Percentiles rank a stretch among this genome's conserved stretches.
Evolutionary conservation across 1,139 yeast species (phyloP).

Genomic region (Kazachstania sp.): DNA sequence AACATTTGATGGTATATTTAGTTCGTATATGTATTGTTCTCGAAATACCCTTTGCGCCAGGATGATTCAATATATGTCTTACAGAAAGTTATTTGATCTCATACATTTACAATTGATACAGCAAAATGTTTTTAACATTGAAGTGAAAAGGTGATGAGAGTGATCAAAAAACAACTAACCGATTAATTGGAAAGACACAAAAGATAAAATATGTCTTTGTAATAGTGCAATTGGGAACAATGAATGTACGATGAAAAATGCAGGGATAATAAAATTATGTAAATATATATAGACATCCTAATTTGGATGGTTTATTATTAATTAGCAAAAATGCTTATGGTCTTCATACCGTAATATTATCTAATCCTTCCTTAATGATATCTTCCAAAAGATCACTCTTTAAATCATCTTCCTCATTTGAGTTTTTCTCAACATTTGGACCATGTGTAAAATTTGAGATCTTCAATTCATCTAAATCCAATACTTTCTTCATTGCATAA

Average conservation of each 20-base stretch:
- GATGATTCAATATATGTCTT: no score
- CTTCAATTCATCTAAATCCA: conserved; percentile 49
- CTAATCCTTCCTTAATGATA: conserved; percentile 23
- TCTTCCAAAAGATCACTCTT: conserved; percentile 36
- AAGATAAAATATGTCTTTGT: no score
- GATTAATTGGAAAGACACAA: no score
- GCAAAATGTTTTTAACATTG: no score
- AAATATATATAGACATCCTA: background rate
- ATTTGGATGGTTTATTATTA: background rate
- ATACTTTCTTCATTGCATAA: conserved; percentile 78
- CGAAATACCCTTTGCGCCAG: no score
- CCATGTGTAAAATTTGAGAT: conserved; percentile 46
- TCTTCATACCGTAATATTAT: conserved; percentile 16
- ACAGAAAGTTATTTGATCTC: no score
- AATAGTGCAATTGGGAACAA: no score
- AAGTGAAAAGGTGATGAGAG: no score
- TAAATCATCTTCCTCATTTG: conserved; percentile 43
- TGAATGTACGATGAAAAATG: background rate
- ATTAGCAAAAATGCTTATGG: background rate
- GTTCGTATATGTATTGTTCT: no score
- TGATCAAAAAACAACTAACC: no score
- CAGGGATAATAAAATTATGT: background rate
- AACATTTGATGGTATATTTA: background rate
- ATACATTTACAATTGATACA: no score
- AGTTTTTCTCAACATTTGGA: conserved; percentile 15